Conservation (phyloP, 352 stramenopile genomes). For the Pythium myriotylum region DNA sequence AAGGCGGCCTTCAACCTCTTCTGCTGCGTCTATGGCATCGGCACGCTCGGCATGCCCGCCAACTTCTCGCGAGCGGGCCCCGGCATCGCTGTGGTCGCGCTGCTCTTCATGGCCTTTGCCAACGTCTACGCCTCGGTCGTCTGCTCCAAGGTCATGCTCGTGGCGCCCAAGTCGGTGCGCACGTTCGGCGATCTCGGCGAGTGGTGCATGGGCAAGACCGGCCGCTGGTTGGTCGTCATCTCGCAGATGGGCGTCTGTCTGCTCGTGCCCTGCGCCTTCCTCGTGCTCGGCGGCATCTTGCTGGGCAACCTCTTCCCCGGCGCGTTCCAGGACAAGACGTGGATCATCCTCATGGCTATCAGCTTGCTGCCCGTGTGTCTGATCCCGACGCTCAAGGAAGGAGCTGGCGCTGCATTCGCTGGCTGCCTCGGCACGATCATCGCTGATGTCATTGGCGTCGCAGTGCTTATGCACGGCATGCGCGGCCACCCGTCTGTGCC, state of each 20-base stretch:
- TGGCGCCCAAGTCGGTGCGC: too few relatives aligned
- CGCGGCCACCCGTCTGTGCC: slow-evolving; percentile 42
- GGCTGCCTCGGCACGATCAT: slow-evolving; percentile 56
- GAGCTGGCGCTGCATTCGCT: slow-evolving; percentile 45
- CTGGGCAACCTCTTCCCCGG: too few relatives aligned
- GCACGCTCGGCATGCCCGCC: slow-evolving; percentile 6
- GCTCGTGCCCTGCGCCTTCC: too few relatives aligned
- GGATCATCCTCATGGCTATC: too few relatives aligned
- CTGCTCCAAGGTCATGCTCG: too few relatives aligned
- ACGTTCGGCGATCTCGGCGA: too few relatives aligned
- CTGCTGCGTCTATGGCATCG: slow-evolving; percentile 11
- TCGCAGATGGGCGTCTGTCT: too few relatives aligned
- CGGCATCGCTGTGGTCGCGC: slow-evolving; percentile 42
- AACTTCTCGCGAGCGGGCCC: slow-evolving; percentile 8
- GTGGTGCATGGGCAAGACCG: too few relatives aligned
- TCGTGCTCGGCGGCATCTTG: too few relatives aligned
- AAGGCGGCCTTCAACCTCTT: slow-evolving; percentile 21
- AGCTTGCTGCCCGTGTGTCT: slow-evolving; percentile 12
- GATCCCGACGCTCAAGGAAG: slow-evolving; percentile 59
- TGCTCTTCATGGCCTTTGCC: slow-evolving; percentile 25
- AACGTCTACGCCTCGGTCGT: slow-evolving; percentile 26
- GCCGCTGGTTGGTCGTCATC: too few relatives aligned
- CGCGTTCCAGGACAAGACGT: too few relatives aligned
- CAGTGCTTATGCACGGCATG: slow-evolving; percentile 54
- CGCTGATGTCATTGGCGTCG: slow-evolving; percentile 47